Evolutionary conservation across 140 eudicot genomes (phyloP), one percentile per base, ranked within the genome.

Genomic region (Ambrosia hybrid): DNA sequence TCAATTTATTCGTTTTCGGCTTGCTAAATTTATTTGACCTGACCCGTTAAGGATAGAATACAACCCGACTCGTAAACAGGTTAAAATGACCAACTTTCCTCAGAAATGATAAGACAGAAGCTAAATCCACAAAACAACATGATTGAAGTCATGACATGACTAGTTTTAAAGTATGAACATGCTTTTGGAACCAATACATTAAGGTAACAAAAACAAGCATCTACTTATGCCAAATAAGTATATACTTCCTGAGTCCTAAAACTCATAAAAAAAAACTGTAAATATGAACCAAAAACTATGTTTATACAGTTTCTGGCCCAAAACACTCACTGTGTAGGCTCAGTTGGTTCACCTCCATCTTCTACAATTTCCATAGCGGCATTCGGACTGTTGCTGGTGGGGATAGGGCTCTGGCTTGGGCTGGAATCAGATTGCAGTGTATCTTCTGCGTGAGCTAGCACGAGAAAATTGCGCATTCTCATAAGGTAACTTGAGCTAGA

Each of bases 401-500:
- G 9, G 58, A 26, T 12, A 3, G 66, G 55, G 72, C 34, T 65
- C 6, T 33, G 78, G 34, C 51, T 16, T 0, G 77, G 37, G 21
- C 68, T 78, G 56, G 73, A 57, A 33, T 71, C 79, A 1, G 84
- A 34, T 41, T 78, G 83, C 4, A 8, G 85, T 7, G 61, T 86
- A 57, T 83, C 72, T 64, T 73, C 96, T 8, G 72, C 45, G 5
- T 78, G 87, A 46, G 83, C 78, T 0, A 96, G 93, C 2, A 87
- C 75, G 70, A 90, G 86, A 62, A 86, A 83, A 26, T 91, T 86
- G 51, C 87, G 98, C 86, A 93, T 58, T 70, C 96, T 85, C 71
- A 73, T 39, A 66, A 83, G 82, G 72, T 90, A 90, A 80, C 95
- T 84, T 56, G 84, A 78, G 75, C 88, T 84, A 16, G 84, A 73